Base-by-base conservation (phyloP, 495 filamentous ascomycete genomes). In the Aspergillus avenaceus region DNA sequence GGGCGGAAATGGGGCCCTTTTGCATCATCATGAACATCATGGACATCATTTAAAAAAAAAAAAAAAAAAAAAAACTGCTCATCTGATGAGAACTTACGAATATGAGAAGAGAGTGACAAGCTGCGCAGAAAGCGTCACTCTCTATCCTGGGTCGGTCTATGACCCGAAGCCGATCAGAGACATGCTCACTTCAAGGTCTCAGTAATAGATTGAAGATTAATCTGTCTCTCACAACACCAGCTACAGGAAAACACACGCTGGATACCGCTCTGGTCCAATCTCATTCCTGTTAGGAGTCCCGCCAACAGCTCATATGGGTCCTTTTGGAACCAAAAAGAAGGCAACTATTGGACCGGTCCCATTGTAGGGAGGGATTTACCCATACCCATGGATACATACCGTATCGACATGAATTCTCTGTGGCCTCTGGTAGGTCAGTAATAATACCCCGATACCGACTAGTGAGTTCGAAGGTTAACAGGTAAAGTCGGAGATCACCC, bases 21-120 rank as follows among this genome's bases (percentile, higher is more conserved):
- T 65, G 59, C 63, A 66, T 64, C 65, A 69, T 68, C 29, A 56
- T 63, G 63, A 65, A 53, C 65, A 66, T 64, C 63, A 70, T 56
- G 55, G n/a, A 38, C 7, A 2, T 8, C 21, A 16, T 38, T 21
- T 14, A 38, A 32, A n/a, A 32, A 12, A 32, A 4, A 32, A 32
- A 46, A 23, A 13, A 21, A 18, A 4, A 6, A 5, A 36, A 5
- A 3, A 5, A 14, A 7, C 21, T 9, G 16, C n/a, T 36, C 34
- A 21, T 14, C 21, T 21, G 34, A 38, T 18, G 16, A 38, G 32
- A 36, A 36, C 32, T 12, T 36, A 14, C 32, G 32, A 7, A n/a
- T n/a, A n/a, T n/a, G n/a, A n/a, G n/a, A n/a, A n/a, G n/a, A n/a
- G n/a, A n/a, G n/a, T n/a, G n/a, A n/a, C n/a, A n/a, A n/a, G n/a